Evolutionary conservation across 257 asterid species (phyloP).

Genomic region (Nicotiana tabacum): DNA sequence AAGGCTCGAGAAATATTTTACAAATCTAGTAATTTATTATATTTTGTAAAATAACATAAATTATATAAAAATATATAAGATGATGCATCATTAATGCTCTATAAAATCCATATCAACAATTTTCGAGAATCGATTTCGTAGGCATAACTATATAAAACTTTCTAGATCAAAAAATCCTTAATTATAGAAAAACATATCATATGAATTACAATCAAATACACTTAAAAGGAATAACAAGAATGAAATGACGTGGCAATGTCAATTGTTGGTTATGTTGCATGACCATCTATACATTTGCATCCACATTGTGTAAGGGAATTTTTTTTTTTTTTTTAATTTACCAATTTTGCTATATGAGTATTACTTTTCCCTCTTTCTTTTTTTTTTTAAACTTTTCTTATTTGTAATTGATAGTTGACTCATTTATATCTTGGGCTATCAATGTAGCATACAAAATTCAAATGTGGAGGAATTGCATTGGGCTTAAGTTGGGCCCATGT

Average conservation of each 20-base stretch:
- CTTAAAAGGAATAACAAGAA: no score
- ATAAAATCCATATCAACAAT: background rate
- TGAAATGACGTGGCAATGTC: no score
- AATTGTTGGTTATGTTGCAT: no score
- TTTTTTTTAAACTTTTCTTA: background rate
- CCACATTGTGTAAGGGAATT: no score
- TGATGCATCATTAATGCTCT: background rate
- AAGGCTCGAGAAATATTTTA: background rate
- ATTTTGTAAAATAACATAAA: background rate
- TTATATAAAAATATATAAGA: background rate
- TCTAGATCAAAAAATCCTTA: background rate
- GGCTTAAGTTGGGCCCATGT: conserved; percentile 93
- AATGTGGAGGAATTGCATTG: conserved; percentile 76
- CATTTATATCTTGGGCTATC: background rate
- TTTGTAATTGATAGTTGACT: background rate
- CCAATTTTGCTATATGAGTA: no score
- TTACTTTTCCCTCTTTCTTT: background rate
- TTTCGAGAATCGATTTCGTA: background rate
- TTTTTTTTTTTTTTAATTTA: no score
- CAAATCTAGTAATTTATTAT: background rate
- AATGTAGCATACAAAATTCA: conserved; percentile 60
- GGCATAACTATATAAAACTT: background rate
- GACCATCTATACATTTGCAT: no score
- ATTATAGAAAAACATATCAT: background rate
- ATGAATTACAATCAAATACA: no score